Percentiles rank a stretch among this genome's conserved stretches.
phyloP scores from a whole-genome alignment of 2,329 filamentous ascomycete species.

The Claviceps sp. region DNA sequence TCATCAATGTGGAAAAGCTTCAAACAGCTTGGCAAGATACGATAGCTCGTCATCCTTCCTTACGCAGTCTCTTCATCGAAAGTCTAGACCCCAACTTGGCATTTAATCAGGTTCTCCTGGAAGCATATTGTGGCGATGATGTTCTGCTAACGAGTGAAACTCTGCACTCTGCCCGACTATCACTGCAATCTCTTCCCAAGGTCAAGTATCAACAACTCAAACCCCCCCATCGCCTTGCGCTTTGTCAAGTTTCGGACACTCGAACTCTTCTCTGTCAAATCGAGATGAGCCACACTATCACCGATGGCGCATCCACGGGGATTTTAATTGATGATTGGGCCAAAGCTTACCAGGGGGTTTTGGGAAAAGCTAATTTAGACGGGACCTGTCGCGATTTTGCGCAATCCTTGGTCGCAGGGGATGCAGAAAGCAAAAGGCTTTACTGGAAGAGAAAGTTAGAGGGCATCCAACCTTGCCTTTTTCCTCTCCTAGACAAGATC shows the following conservation, averaged over 20 bases:
- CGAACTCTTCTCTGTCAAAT: conserved; percentile 13
- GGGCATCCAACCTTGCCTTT: conserved; percentile 6
- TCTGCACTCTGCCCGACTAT: neutral
- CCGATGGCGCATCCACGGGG: conserved; percentile 19
- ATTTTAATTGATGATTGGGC: conserved; percentile 6
- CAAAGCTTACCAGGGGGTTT: neutral
- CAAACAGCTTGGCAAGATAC: conserved; percentile 8
- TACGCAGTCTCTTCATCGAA: conserved; percentile 7
- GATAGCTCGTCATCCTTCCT: conserved; percentile 4
- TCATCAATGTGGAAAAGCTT: conserved; percentile 2
- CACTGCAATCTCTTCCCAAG: neutral
- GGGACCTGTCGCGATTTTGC: conserved; percentile 4
- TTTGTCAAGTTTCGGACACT: neutral
- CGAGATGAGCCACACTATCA: conserved; percentile 22
- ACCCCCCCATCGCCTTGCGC: conserved; percentile 1
- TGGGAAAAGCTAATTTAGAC: neutral
- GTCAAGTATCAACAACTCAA: conserved; percentile 1
- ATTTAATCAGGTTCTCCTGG: conserved; percentile 5
- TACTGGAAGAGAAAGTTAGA: conserved; percentile 7
- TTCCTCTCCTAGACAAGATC: conserved; percentile 2
- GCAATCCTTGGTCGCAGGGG: neutral
- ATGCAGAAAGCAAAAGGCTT: conserved; percentile 1
- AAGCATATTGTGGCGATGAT: neutral
- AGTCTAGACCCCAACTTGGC: neutral
- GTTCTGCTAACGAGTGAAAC: neutral